These are phyloP conservation scores for Vitis hybrid DNA, from an alignment of 177 flowering plant species.

Conservation along the genomic window DNA sequence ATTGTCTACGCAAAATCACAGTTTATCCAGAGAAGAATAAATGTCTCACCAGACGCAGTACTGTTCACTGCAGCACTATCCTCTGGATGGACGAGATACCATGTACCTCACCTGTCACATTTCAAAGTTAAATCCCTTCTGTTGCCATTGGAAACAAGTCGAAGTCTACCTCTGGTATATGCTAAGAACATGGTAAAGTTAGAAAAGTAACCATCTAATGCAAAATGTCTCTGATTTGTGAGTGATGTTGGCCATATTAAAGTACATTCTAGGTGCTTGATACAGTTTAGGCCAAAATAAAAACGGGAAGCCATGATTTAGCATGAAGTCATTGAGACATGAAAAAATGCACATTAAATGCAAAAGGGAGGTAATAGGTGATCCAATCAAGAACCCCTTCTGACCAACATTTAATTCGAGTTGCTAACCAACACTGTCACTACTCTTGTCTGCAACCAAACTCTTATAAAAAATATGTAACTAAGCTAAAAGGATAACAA, in stretches of 20 bases:
- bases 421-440: slow-evolving; percentile 30
- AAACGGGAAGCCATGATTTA: neutral
- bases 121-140: too few species aligned
- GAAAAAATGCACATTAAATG: slow-evolving; percentile 15
- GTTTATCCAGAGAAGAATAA: neutral
- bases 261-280: too few species aligned
- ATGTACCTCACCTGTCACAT: neutral
- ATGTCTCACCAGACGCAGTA: neutral
- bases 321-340: neutral
- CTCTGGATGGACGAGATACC: neutral
- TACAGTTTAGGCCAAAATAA: too few species aligned
- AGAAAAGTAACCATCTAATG: too few species aligned
- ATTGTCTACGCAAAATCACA: neutral
- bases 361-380: slow-evolving; percentile 24
- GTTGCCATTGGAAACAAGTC: neutral
- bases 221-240: too few species aligned
- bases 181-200: neutral
- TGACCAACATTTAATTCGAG: slow-evolving; percentile 43
- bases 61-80: neutral
- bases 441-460: slow-evolving; percentile 32
- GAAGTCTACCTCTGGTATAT: neutral
- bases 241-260: too few species aligned
- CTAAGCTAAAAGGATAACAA: neutral
- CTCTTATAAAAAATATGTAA: slow-evolving; percentile 4
- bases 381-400: slow-evolving; percentile 26